Conservation (phyloP, 73 alveolate genomes). For the Tetrahymena elliotti region DNA sequence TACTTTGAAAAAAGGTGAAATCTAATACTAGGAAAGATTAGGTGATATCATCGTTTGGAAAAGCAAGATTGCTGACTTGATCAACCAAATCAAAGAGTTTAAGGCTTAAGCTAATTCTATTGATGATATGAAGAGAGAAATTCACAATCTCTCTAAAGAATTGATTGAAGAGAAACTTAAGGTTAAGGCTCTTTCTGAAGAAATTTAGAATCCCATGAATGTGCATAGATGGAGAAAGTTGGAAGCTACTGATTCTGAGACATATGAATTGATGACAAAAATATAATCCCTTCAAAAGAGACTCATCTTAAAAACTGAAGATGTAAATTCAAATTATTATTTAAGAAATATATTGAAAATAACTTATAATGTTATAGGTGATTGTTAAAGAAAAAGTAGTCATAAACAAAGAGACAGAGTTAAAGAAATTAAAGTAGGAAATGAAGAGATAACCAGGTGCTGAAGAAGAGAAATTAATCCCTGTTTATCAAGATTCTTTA, state of each 20-base stretch:
- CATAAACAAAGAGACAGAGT: constrained; percentile 72
- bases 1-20: constrained; percentile 82
- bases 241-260: constrained; percentile 96
- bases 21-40: constrained; percentile 70
- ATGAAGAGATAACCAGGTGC: constrained; percentile 91
- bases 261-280: constrained; percentile 88
- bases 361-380: neutral
- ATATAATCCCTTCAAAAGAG: constrained; percentile 85
- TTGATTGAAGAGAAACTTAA: constrained; percentile 81
- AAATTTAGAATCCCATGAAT: constrained; percentile 88
- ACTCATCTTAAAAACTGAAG: constrained; percentile 87
- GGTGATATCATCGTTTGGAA: constrained; percentile 76
- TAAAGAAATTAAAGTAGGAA: constrained; percentile 70
- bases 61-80: constrained; percentile 66
- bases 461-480: constrained; percentile 79
- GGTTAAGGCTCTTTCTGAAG: constrained; percentile 92
- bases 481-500: constrained; percentile 71
- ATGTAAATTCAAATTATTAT: constrained; percentile 19
- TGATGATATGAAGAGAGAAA: constrained; percentile 76
- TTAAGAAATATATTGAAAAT: neutral
- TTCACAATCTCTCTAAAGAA: constrained; percentile 61
- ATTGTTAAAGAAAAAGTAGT: constrained; percentile 78
- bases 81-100: constrained; percentile 55
- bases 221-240: constrained; percentile 94
- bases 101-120: constrained; percentile 72